Conservation (phyloP, 2,329 filamentous ascomycete species). For the Truncatella angustata region DNA sequence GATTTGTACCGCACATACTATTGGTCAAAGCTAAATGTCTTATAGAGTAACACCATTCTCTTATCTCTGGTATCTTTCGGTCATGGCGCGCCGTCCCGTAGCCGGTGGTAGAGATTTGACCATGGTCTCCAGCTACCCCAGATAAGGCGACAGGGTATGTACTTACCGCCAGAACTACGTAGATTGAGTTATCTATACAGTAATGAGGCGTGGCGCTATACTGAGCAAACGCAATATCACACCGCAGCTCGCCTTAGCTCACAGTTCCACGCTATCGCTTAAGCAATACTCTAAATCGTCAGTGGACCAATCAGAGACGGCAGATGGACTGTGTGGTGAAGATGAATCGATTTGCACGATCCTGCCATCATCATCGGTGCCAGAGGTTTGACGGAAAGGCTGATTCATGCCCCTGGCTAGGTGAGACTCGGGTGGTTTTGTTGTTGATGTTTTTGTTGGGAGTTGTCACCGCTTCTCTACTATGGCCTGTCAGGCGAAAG, state of each 20-base stretch:
- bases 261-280: not conserved
- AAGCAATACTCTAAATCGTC: not conserved
- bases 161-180: too few relatives aligned
- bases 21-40: not conserved
- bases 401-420: not conserved
- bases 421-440: too few relatives aligned
- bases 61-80: not conserved
- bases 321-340: not conserved
- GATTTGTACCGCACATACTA: not conserved
- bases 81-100: not conserved
- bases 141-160: not conserved
- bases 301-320: not conserved
- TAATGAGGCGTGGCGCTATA: not conserved
- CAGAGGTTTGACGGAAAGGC: not conserved
- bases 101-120: too few relatives aligned
- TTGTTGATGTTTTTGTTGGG: not conserved
- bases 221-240: too few relatives aligned
- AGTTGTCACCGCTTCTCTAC: not conserved
- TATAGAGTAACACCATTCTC: not conserved
- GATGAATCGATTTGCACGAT: too few relatives aligned
- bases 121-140: not conserved
- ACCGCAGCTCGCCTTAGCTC: too few relatives aligned
- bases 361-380: too few relatives aligned
- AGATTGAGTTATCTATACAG: too few relatives aligned
- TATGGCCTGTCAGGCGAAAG: not conserved